Conservation (phyloP, 371 early-diverging fungal genomes). For the Mucor piriformis region DNA sequence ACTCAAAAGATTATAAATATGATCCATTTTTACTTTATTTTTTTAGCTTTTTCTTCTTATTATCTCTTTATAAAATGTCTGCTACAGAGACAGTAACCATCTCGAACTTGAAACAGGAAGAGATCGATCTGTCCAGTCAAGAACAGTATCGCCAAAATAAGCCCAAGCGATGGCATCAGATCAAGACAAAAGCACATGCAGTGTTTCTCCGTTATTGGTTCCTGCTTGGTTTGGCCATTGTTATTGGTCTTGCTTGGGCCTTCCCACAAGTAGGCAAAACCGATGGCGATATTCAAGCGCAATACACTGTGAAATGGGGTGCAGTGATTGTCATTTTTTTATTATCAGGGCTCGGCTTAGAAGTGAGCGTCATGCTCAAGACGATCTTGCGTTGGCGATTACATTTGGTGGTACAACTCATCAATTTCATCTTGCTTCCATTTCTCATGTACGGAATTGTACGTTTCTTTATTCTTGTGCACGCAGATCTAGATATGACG, state of each 20-base stretch:
- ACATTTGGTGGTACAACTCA: slow-evolving; percentile 68
- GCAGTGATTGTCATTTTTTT: slow-evolving; percentile 72
- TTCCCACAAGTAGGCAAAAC: slow-evolving; percentile 68
- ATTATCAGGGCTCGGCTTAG: slow-evolving; percentile 69
- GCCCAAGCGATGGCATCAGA: background rate
- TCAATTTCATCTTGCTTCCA: slow-evolving; percentile 65
- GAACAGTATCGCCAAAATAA: background rate
- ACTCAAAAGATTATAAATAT: background rate
- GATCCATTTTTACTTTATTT: background rate
- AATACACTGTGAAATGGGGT: slow-evolving; percentile 71
- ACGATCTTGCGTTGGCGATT: slow-evolving; percentile 63
- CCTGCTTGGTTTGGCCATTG: slow-evolving; percentile 61
- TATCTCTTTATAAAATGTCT: background rate
- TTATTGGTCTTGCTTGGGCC: slow-evolving; percentile 68
- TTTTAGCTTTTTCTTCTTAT: background rate
- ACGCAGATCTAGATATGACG: slow-evolving; percentile 51
- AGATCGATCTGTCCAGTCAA: background rate
- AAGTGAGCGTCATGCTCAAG: slow-evolving; percentile 60
- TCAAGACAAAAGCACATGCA: background rate
- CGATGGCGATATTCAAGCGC: slow-evolving; percentile 63
- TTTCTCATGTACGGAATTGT: slow-evolving; percentile 63
- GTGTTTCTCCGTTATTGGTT: slow-evolving; percentile 52
- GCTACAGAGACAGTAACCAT: slow-evolving; percentile 4
- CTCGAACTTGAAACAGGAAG: background rate
- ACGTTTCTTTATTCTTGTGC: slow-evolving; percentile 47